phyloP scores from a whole-genome alignment of 1,284 basidiomycete species.

The Trichosporon asahii region DNA sequence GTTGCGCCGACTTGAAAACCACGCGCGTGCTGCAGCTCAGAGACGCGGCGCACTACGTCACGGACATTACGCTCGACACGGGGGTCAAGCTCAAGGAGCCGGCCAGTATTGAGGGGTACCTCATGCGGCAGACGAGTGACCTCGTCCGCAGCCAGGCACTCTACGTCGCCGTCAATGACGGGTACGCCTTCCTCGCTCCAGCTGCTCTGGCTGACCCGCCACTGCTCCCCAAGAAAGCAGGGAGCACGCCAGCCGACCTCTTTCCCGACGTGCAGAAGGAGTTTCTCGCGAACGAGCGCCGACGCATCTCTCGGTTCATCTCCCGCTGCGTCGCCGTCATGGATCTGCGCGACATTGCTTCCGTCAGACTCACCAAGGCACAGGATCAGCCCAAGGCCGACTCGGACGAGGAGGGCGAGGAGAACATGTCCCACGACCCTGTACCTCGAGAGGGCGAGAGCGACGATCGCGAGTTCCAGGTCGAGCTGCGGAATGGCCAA shows the following conservation, averaged over 20 bases:
- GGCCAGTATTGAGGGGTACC: constrained; percentile 45
- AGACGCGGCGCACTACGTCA: constrained; percentile 39
- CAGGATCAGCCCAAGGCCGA: background rate
- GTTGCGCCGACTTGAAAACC: constrained; percentile 16
- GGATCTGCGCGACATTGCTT: constrained; percentile 41
- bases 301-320: constrained; percentile 36
- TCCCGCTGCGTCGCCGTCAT: constrained; percentile 37
- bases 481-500: constrained; percentile 24
- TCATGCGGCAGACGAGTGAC: constrained; percentile 35
- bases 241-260: constrained; percentile 35
- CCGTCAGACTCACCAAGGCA: constrained; percentile 23
- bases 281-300: constrained; percentile 36
- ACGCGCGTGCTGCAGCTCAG: constrained; percentile 37
- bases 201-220: constrained; percentile 36
- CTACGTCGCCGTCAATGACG: constrained; percentile 44
- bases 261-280: constrained; percentile 35
- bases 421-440: constrained; percentile 4
- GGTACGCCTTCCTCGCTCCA: constrained; percentile 38
- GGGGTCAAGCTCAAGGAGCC: constrained; percentile 44
- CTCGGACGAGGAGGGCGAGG: background rate
- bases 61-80: constrained; percentile 37
- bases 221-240: constrained; percentile 30
- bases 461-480: constrained; percentile 32
- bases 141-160: constrained; percentile 16
- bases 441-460: constrained; percentile 13